Evolutionary conservation across 371 early-diverging fungal species (phyloP), one percentile per base, ranked within the genome.

Genomic region (Apophysomyces variabilis): DNA sequence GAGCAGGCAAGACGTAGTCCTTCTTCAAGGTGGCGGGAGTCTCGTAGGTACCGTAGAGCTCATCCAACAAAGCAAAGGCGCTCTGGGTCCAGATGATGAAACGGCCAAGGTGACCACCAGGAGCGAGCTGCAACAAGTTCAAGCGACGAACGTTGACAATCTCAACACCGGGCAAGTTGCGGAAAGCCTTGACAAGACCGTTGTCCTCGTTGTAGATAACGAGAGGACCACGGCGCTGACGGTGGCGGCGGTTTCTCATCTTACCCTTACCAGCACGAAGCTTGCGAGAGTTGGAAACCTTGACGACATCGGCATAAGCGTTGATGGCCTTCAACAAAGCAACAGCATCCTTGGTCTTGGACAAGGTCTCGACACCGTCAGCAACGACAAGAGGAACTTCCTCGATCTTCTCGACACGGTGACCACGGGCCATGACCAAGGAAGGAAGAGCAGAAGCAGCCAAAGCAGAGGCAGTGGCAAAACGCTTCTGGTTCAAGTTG

Each of bases 151-250:
- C 99, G 80, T 91, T 87, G 70, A 90, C 92, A 67, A 95, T 83
- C 84, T 99, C 99, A 68, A 99, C 96, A 85, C 99, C 99, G 69
- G 97, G 97, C 78, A 99, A 91, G 93, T 99, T 99, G 84, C 97
- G 94, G 95, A 99, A 99, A 75, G 99, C 99, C 85, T 90, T 91
- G 79, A 90, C 89, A 71, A 99, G 83, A 80, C 98, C 99, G 78
- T 96, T 89, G 88, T 97, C 96, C 82, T 95, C 87, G 85, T 91
- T 88, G 89, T 95, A 98, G 84, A 99, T 92, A 59, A 99, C 91
- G 63, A 99, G 93, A 64, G 99, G 96, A 78, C 99, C 99, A 76
- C 96, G 96, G 73, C 97, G 94, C 89, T 95, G 95, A 74, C 91
- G 93, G 91, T 95, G 95, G 75, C 99, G 96, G 78, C 99, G 95